Base-by-base conservation (phyloP, 805 yeast genomes). In the Isabelozyma gotoi region DNA sequence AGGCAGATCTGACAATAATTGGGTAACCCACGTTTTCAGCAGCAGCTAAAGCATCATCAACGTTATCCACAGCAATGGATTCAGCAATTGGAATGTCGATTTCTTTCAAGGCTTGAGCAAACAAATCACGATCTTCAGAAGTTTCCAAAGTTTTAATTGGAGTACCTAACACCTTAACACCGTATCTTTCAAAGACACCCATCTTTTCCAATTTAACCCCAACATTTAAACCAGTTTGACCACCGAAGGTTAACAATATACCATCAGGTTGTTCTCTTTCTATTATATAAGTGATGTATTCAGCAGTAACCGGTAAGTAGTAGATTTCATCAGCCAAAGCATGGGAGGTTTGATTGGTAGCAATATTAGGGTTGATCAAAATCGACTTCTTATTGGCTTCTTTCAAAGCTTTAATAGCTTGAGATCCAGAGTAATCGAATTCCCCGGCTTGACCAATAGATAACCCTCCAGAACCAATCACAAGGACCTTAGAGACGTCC, bases 371-470 rank as follows among this genome's bases (percentile, higher is more conserved):
- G 67, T 91, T 91, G 63, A 91, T 88, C 62, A 91, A 77, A 51
- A 91, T 86, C 5, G 96, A 82, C 59, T 80, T 65, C 65, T 88
- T 91, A 67, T 87, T 78, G 43, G 96, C 95, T 71, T 91, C 98
- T 61, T 80, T 87, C 60, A 91, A 73, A 10, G 98, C 98, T 68
- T 91, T 91, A 67, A 91, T 92, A 40, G 98, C 98, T 72, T 91
- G 98, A 18, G 97, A 91, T 45, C 98, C 96, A 43, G 96, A 85
- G 67, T 92, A 92, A 69, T 92, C 98, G 59, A 92, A 92, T 71
- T 92, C 98, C 59, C 98, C 98, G 41, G 98, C 98, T 71, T 92
- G 98, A 47, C 98, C 98, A 64, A 92, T 92, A 42, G 96, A 87
- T 44, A 92, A 76, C 41, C 98, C 99, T 60, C 99, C 99, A 6